phyloP scores from a whole-genome alignment of 805 yeast genomes.

The Wickerhamiella lipophila region DNA sequence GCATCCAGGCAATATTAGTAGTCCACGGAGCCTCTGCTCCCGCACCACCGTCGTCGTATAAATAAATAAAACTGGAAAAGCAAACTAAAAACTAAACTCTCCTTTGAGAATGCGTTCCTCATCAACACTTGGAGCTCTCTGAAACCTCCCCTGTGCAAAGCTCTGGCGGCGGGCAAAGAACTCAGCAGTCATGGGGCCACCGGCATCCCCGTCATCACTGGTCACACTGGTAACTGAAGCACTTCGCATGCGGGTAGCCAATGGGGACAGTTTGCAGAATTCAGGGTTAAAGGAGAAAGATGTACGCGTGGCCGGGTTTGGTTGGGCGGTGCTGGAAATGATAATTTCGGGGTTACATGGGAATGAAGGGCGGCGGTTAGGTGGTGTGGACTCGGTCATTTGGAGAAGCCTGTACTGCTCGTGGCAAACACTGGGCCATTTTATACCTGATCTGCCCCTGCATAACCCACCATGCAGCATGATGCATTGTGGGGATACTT shows the following conservation, averaged over 20 bases:
- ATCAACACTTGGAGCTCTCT: constrained; percentile 26
- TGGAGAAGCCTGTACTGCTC: too few relatives aligned
- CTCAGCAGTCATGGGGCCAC: neutral
- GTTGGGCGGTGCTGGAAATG: neutral
- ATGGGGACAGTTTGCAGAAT: constrained; percentile 5
- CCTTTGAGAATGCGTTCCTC: constrained; percentile 29
- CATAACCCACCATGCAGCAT: neutral
- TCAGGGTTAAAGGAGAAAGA: constrained; percentile 4
- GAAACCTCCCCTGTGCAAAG: constrained; percentile 11
- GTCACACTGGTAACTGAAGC: constrained; percentile 6
- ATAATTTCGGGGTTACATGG: neutral
- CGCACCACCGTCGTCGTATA: too few relatives aligned
- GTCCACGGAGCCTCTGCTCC: too few relatives aligned
- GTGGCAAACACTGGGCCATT: too few relatives aligned
- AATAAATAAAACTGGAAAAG: neutral
- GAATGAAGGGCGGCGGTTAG: constrained; percentile 2
- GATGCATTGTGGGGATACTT: constrained; percentile 1
- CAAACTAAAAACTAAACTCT: constrained; percentile 20
- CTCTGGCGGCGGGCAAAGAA: constrained; percentile 2
- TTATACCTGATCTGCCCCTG: neutral
- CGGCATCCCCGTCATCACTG: neutral
- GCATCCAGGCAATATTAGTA: too few relatives aligned
- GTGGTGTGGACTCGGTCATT: neutral
- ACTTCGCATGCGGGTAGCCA: constrained; percentile 9
- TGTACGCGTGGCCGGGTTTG: neutral